Conservation (phyloP, 176 grass and related monocot species). For the Triticum dicoccoides region DNA sequence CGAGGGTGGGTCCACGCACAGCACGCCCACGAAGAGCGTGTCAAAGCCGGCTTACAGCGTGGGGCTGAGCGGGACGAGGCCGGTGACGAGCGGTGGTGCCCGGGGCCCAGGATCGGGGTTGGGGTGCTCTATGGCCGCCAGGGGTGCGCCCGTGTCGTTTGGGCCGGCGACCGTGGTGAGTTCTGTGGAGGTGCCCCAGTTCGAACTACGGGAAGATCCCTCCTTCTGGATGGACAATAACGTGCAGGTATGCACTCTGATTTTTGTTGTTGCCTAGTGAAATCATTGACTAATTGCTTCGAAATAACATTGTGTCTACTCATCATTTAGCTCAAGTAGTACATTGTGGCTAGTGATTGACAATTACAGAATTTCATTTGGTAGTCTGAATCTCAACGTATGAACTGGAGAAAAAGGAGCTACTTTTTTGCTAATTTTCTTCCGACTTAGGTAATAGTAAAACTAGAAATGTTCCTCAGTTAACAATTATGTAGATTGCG, state of each 20-base stretch:
- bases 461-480: not conserved
- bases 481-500: not conserved
- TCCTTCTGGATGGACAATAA: slow-evolving; percentile 98
- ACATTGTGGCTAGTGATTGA: not conserved
- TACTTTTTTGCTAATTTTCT: not conserved
- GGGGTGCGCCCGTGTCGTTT: slow-evolving; percentile 33
- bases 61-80: slow-evolving; percentile 55
- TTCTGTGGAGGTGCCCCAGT: slow-evolving; percentile 61
- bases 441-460: not conserved
- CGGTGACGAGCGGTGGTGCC: slow-evolving; percentile 34
- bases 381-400: not conserved
- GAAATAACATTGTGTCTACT: not conserved
- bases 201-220: slow-evolving; percentile 82
- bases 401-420: not conserved
- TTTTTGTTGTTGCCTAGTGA: not conserved
- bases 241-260: slow-evolving; percentile 62
- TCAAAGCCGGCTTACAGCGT: slow-evolving; percentile 48
- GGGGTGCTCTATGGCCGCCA: slow-evolving; percentile 31
- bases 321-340: not conserved
- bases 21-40: slow-evolving; percentile 87
- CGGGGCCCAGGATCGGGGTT: not conserved
- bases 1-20: slow-evolving; percentile 63
- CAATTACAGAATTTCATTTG: not conserved
- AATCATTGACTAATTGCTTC: not conserved
- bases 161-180: slow-evolving; percentile 30